A percentile compares a stretch with the other conserved stretches of the same genome.
Conservation (phyloP, 805 yeast species). For the Cyberlindnera mississippiensis region DNA sequence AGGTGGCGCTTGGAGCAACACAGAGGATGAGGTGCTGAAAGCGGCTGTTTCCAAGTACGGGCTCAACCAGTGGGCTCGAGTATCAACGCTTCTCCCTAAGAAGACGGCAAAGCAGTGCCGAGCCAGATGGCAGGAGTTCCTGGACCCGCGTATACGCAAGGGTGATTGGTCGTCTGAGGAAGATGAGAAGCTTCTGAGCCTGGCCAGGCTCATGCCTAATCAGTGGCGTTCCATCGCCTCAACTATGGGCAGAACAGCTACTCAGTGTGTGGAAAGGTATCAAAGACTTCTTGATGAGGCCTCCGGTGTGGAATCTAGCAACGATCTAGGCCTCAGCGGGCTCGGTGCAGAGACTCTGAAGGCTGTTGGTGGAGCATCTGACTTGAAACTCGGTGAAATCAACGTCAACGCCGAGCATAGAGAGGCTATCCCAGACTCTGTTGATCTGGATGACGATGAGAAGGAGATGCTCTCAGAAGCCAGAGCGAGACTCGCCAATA, state of each 20-base stretch:
- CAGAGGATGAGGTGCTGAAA: slow-evolving; percentile 78
- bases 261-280: slow-evolving; percentile 81
- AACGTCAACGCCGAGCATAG: slow-evolving; percentile 71
- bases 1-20: slow-evolving; percentile 88
- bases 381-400: slow-evolving; percentile 47
- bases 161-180: slow-evolving; percentile 70
- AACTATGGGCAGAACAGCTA: slow-evolving; percentile 77
- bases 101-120: slow-evolving; percentile 91
- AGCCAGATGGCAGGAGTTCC: slow-evolving; percentile 87
- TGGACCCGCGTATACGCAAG: slow-evolving; percentile 68
- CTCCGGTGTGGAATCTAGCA: slow-evolving; percentile 22
- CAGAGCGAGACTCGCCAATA: slow-evolving; percentile 82
- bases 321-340: slow-evolving; percentile 41
- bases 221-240: slow-evolving; percentile 95
- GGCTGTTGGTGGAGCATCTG: slow-evolving; percentile 35
- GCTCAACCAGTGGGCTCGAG: slow-evolving; percentile 89
- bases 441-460: slow-evolving; percentile 82
- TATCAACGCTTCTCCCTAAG: slow-evolving; percentile 77
- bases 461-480: slow-evolving; percentile 94
- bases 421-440: slow-evolving; percentile 79
- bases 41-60: slow-evolving; percentile 95
- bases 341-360: slow-evolving; percentile 46
- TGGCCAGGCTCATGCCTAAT: slow-evolving; percentile 75
- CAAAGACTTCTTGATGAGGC: slow-evolving; percentile 60
- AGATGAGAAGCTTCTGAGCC: slow-evolving; percentile 62